phyloP scores from a whole-genome alignment of 805 yeast genomes.

The Ogataea trehalophila region DNA sequence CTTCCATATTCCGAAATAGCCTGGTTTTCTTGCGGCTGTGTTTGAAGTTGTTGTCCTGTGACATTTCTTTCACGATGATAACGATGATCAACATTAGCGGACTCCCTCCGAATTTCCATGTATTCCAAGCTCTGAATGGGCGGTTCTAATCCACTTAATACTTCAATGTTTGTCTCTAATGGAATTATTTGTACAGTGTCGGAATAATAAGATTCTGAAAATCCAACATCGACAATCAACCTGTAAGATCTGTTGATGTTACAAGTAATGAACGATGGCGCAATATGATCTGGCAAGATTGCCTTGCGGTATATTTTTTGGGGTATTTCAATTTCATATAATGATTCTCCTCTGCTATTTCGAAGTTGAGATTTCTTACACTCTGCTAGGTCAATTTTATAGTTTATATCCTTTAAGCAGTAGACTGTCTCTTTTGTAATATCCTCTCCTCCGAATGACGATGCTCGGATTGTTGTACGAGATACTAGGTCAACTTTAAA shows the following conservation, averaged over 20 bases:
- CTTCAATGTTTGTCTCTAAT: constrained; percentile 13
- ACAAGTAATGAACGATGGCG: constrained; percentile 55
- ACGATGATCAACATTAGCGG: no score
- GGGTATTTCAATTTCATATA: constrained; percentile 44
- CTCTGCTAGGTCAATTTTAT: constrained; percentile 36
- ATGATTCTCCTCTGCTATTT: constrained; percentile 10
- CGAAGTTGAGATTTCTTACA: constrained; percentile 25
- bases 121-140: constrained; percentile 2
- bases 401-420: constrained; percentile 16
- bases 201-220: constrained; percentile 15
- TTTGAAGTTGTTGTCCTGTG: background rate
- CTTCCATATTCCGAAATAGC: background rate
- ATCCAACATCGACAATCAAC: constrained; percentile 31
- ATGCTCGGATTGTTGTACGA: constrained; percentile 25
- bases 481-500: constrained; percentile 31
- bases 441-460: constrained; percentile 14
- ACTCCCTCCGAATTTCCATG: background rate
- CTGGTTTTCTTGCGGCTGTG: background rate
- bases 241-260: constrained; percentile 45
- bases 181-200: constrained; percentile 7
- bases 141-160: constrained; percentile 22
- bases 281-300: constrained; percentile 40
- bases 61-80: background rate
- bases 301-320: constrained; percentile 34
- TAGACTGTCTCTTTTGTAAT: constrained; percentile 16